These are phyloP conservation scores for Mangifera indica DNA, from an alignment of 345 rosid species.

Conservation along the genomic window DNA sequence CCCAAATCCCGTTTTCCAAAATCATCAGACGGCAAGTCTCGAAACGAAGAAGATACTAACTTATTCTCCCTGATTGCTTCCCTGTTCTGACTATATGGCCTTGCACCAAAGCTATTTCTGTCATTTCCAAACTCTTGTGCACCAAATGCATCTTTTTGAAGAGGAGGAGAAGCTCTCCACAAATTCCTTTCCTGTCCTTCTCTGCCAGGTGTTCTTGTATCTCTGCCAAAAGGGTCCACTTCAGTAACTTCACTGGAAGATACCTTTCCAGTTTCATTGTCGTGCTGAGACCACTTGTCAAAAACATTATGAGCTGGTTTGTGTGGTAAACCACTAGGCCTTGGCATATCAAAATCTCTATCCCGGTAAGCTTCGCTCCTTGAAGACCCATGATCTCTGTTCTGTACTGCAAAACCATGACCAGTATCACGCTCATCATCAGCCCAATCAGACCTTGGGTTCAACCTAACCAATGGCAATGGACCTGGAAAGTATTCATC, in stretches of 20 bases:
- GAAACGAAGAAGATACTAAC: conserved; percentile 37
- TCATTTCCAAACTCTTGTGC: conserved; percentile 46
- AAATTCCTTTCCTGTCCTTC: conserved; percentile 68
- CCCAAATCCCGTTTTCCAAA: conserved; percentile 56
- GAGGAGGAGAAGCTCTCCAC: conserved; percentile 67
- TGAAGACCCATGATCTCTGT: conserved; percentile 60
- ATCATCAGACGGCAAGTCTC: conserved; percentile 50
- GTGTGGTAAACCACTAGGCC: conserved; percentile 55
- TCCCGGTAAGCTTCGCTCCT: conserved; percentile 75
- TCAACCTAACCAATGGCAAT: conserved; percentile 70
- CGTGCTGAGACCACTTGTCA: conserved; percentile 62
- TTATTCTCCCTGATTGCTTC: conserved; percentile 58
- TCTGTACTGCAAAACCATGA: conserved; percentile 55
- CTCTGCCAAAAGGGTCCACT: conserved; percentile 43
- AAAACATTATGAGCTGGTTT: conserved; percentile 49
- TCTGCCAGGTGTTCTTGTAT: conserved; percentile 42
- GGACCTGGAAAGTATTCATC: conserved; percentile 68
- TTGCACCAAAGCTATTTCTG: conserved; percentile 40
- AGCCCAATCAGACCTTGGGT: conserved; percentile 96
- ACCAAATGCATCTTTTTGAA: conserved; percentile 42
- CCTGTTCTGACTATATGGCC: conserved; percentile 47
- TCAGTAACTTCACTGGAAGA: conserved; percentile 59
- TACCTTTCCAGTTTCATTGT: conserved; percentile 56
- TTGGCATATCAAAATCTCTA: conserved; percentile 69
- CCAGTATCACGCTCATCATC: conserved; percentile 99